Base-by-base conservation (phyloP, 176 grass and related monocot genomes). In the Juncus inflexus region DNA sequence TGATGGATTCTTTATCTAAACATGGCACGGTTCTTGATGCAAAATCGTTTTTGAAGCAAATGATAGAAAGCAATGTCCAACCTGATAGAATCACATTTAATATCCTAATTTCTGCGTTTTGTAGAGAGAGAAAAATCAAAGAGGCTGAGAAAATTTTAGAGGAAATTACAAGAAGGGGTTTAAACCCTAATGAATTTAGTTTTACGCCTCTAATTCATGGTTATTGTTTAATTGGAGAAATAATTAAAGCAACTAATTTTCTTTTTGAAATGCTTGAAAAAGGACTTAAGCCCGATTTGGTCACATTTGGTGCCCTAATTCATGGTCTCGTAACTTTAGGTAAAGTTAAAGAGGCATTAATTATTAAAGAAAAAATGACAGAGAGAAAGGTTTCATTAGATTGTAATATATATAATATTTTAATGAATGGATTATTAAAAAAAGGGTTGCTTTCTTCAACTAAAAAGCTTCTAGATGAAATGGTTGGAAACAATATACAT, bases 341-440 rank as follows among this genome's bases (percentile, higher is more conserved):
- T 13, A 63, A 78, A 62, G 70, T 96, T 9, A 66, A 57, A 9
- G 81, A 87, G 6, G 87, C 91, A 15, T 78, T 90, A 75, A 14
- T 61, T 68, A 63, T 87, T 38, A 41, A 63, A 56, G 74, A 87
- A 61, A 95, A 90, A 79, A 95, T 95, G 90, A 45, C 62, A 63
- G 76, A 75, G 15, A 85, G 76, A 11, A 62, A 75, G 71, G 73
- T 90, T 47, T 12, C 78, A 41, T 74, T 76, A 58, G 90, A 95
- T 82, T 76, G 61, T 72, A 80, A 79, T 12, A 90, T 95, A 75
- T 85, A 95, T 41, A 95, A 90, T 76, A 59, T 85, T 41, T 74
- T 95, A 71, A 87, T 96, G 47, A 83, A 58, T 70, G 87, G 87
- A 41, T 67, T 96, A 9, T 90, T 81, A 81, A 90, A 96, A 79